phyloP scores from a whole-genome alignment of 2,329 filamentous ascomycete genomes.

The Aspergillus sp. region DNA sequence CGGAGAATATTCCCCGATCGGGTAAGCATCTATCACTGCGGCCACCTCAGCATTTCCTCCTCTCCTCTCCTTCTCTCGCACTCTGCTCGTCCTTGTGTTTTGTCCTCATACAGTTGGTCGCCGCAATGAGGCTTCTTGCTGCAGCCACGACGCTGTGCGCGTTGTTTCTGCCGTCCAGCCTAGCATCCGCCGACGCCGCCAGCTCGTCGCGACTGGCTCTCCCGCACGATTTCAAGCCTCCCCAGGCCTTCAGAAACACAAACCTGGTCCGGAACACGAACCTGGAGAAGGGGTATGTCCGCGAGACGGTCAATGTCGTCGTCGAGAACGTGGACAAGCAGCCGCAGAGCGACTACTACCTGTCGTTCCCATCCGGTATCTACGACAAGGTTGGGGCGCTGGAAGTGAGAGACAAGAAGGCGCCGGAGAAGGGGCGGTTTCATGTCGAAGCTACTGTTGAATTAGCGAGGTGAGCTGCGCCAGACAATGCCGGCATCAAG shows the following conservation, averaged over 20 bases:
- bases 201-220: constrained; percentile 26
- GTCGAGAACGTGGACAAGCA: constrained; percentile 76
- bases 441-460: constrained; percentile 57
- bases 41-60: constrained; percentile 30
- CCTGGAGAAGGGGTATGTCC: constrained; percentile 82
- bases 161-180: constrained; percentile 24
- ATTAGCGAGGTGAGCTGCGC: constrained; percentile 39
- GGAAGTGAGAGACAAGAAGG: constrained; percentile 89
- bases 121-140: constrained; percentile 33
- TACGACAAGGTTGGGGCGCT: constrained; percentile 72
- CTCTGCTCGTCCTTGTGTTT: constrained; percentile 11
- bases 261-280: constrained; percentile 88
- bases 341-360: constrained; percentile 80
- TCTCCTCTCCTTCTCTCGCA: constrained; percentile 8
- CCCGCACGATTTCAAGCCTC: constrained; percentile 59
- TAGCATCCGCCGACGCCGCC: constrained; percentile 25
- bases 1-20: constrained; percentile 14
- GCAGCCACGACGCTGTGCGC: constrained; percentile 27
- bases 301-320: constrained; percentile 87
- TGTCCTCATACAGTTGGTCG: constrained; percentile 16
- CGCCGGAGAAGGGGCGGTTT: constrained; percentile 58
- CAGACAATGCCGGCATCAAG: constrained; percentile 43
- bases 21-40: constrained; percentile 12
- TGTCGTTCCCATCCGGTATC: constrained; percentile 71
- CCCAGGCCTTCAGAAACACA: constrained; percentile 85